Evolutionary conservation across 108 stramenopile genomes (phyloP), one percentile per base, ranked within the genome.

Genomic region (Nitzschia putrida): DNA sequence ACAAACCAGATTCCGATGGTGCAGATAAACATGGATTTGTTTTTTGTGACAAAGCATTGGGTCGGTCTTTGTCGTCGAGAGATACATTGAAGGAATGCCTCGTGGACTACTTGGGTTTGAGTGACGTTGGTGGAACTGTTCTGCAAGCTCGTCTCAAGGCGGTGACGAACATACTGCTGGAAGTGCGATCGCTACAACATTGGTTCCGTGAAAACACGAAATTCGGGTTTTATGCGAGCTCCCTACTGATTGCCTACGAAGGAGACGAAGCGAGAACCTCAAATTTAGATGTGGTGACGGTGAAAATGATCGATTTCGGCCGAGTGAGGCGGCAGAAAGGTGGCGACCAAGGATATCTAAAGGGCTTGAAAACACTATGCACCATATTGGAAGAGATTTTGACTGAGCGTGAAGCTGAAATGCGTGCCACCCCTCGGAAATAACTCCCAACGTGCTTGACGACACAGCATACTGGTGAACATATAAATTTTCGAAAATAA

Each of bases 251-350:
- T 20, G 83, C 86, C 1, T 88, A 86, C 72, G 93, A 92, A 69
- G 91, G 88, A 37, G 82, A 83, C 29, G 43, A 55, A 29, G 51
- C 29, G 16, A 25, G 7, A n/a, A 29, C 34, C n/a, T 56, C 51
- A 4, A 52, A 14, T 23, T 40, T 66, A 11, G 74, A 64, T 52
- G 25, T 65, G 64, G 76, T 67, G 0, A 83, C 77, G 13, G 59
- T 90, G 23, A 89, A 86, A 69, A 85, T 90, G 81, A 92, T 95
- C 14, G 93, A 95, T 66, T 92, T 95, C 66, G 85, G 86, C 8
- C 84, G 89, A 40, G 89, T 92, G 7, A 64, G 90, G 26, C 79
- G 86, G 34, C 45, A 84, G 21, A 39, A 64, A 8, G 88, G 82
- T 55, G 87, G 85, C 10, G 80, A 80, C 51, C 13, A 21, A 18